phyloP scores from a whole-genome alignment of 1,284 basidiomycete genomes.

The Athelia psychrophila region DNA sequence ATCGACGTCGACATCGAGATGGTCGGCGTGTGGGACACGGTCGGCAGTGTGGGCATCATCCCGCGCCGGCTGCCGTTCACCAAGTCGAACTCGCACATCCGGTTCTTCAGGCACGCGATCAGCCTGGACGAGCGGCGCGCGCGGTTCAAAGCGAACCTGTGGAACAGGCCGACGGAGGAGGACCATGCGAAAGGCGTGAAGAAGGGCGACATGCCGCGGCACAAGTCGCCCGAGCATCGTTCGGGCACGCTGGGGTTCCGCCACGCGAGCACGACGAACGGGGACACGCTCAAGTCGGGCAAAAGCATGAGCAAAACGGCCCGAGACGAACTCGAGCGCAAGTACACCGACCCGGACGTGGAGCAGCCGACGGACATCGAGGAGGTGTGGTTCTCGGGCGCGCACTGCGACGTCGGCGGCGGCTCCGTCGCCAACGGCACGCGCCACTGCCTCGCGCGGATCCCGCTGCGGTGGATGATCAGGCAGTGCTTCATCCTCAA shows the following conservation, averaged over 20 bases:
- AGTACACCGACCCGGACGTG: constrained; percentile 8
- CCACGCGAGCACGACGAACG: not conserved
- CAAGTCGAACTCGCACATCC: constrained; percentile 28
- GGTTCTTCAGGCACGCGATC: constrained; percentile 36
- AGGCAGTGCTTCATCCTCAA: constrained; percentile 48
- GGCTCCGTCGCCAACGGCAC: constrained; percentile 42
- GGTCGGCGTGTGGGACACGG: constrained; percentile 56
- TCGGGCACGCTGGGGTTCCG: not conserved
- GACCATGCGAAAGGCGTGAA: constrained; percentile 1
- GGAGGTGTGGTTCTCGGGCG: constrained; percentile 28
- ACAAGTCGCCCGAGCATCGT: constrained; percentile 4
- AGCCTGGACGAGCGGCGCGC: constrained; percentile 37
- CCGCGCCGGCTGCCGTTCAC: constrained; percentile 36
- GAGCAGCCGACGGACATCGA: constrained; percentile 16
- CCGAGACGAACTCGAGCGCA: constrained; percentile 7
- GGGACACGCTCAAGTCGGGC: too few species aligned
- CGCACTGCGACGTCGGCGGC: constrained; percentile 43
- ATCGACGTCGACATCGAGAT: constrained; percentile 58
- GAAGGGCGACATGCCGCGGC: constrained; percentile 1
- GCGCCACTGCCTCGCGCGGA: constrained; percentile 42
- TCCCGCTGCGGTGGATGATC: constrained; percentile 56
- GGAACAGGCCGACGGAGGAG: constrained; percentile 7
- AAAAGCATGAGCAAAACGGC: constrained; percentile 6
- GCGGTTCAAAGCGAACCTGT: constrained; percentile 13
- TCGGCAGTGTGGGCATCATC: constrained; percentile 33